These are phyloP conservation scores for Polytolypa hystricis DNA, from an alignment of 2,329 filamentous ascomycete genomes.

Conservation along the genomic window DNA sequence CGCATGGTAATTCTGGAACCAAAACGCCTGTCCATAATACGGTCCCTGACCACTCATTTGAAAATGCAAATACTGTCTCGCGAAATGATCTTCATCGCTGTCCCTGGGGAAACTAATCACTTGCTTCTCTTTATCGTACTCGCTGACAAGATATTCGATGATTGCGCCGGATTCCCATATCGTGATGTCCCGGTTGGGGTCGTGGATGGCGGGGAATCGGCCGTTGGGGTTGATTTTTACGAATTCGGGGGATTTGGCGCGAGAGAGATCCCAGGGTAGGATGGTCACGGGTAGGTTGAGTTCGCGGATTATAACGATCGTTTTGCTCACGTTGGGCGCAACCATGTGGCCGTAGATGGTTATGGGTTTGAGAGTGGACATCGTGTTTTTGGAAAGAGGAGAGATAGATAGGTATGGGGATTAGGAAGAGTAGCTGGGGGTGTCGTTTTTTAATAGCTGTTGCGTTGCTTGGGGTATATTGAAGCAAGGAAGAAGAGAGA, in stretches of 20 bases:
- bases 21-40: slow-evolving; percentile 34
- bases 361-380: slow-evolving; percentile 12
- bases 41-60: slow-evolving; percentile 23
- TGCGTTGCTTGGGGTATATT: too few relatives aligned
- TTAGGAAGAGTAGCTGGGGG: too few relatives aligned
- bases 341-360: slow-evolving; percentile 9
- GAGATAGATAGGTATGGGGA: neutral
- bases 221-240: slow-evolving; percentile 21
- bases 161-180: slow-evolving; percentile 43
- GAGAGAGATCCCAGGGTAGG: neutral
- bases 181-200: slow-evolving; percentile 36
- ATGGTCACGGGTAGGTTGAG: slow-evolving; percentile 10
- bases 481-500: too few relatives aligned
- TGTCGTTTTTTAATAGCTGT: too few relatives aligned
- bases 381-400: neutral
- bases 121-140: slow-evolving; percentile 35
- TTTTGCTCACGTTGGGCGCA: slow-evolving; percentile 14
- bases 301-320: slow-evolving; percentile 12
- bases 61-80: slow-evolving; percentile 36
- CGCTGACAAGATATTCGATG: slow-evolving; percentile 33
- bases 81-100: slow-evolving; percentile 24
- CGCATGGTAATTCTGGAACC: slow-evolving; percentile 28
- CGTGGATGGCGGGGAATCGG: slow-evolving; percentile 31
- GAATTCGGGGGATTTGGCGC: slow-evolving; percentile 10
- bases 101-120: slow-evolving; percentile 31